These are phyloP conservation scores for Catunica adiposa DNA, from an alignment of 2,329 filamentous ascomycete species.

Conservation along the genomic window DNA sequence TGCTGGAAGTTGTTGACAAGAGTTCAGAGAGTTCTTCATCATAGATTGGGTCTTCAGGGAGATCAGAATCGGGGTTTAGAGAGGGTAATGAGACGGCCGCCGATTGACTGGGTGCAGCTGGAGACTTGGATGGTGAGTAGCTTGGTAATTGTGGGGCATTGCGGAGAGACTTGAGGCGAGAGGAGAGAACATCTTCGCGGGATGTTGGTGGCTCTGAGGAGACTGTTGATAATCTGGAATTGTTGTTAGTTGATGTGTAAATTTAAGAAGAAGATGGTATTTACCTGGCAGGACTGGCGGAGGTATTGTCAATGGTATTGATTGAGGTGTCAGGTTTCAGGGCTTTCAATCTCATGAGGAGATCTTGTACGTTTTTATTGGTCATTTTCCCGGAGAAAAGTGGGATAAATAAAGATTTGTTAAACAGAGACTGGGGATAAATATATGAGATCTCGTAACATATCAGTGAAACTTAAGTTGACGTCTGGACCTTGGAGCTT, in stretches of 20 bases:
- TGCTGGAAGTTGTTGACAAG: constrained; percentile 22
- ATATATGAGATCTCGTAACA: not conserved
- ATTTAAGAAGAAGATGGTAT: not conserved
- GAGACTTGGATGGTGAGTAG: not conserved
- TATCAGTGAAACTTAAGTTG: not conserved
- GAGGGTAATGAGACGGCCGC: not conserved
- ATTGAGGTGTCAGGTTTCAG: constrained; percentile 27
- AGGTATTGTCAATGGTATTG: constrained; percentile 5
- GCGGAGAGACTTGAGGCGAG: constrained; percentile 35
- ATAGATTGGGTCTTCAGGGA: constrained; percentile 19
- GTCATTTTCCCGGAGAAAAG: not conserved
- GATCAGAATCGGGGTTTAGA: not conserved
- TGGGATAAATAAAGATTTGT: too few species aligned
- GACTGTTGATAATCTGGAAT: not conserved
- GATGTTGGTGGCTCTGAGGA: constrained; percentile 19
- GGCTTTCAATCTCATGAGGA: constrained; percentile 39
- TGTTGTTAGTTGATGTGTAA: not conserved
- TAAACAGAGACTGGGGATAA: too few species aligned
- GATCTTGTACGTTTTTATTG: constrained; percentile 6
- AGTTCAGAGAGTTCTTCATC: constrained; percentile 38
- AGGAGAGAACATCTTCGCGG: constrained; percentile 34
- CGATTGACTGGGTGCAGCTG: not conserved
- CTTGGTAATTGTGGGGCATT: not conserved
- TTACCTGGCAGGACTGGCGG: not conserved
- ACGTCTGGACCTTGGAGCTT: not conserved